Evolutionary conservation across 192 early-diverging fungal species (phyloP), one percentile per base, ranked within the genome.

Genomic region (Coemansia sp.): DNA sequence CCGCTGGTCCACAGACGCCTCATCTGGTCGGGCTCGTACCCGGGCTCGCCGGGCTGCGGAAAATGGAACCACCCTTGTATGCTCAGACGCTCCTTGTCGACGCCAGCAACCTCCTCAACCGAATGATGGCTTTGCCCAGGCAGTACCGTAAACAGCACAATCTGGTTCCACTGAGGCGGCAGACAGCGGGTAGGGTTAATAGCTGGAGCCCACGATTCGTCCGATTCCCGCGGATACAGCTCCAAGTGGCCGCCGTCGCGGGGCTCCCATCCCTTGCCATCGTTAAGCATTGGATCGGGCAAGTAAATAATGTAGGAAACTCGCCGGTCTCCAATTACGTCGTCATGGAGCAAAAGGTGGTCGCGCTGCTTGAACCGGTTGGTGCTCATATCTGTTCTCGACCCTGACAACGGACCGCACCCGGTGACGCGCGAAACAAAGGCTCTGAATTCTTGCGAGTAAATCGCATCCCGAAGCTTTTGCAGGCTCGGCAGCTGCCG

Each of bases 61-160:
- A 84, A 69, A 52, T 91, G 88, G 70, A 90, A 91, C 89, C 88
- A 88, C 0, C 88, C 90, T 21, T 81, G 81, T 34, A 88, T 88
- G 34, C 80, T 83, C 19, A 84, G 60, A 33, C 90, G 64, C 46
- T 69, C 71, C 36, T 75, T 66, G 26, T 52, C 66, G 1, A 82
- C 79, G n/a, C 59, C 66, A 3, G 58, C 59, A 2, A 91, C 88
- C 53, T 91, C 88, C 50, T 88, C 81, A 11, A 91, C 88, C 3
- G 88, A 83, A 58, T 91, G 90, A 70, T 88, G 89, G 33, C 84
- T 86, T 51, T 86, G 74, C 3, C 90, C 89, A 0, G 90, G 90
- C 27, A 82, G 80, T 26, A 91, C 90, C 0, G 86, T 83, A 57
- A 91, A 91, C 62, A 91, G 68, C 8, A 80, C 81, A 49, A 91